Evolutionary conservation across 495 filamentous ascomycete species (phyloP).

Genomic region (Alectoria sarmentosa): DNA sequence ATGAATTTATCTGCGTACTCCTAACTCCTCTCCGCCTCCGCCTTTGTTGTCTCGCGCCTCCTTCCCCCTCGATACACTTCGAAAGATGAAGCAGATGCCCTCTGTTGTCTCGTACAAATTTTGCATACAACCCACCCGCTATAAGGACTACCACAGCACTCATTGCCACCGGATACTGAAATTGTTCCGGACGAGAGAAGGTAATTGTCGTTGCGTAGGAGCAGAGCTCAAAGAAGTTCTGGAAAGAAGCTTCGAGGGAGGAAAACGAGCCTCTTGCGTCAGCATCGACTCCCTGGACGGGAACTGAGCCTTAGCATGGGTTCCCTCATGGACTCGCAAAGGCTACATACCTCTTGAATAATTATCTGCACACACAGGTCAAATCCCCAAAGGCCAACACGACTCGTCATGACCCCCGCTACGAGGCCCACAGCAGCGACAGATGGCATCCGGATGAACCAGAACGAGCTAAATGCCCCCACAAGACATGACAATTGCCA

Average conservation of each 20-base stretch:
- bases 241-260: constrained; percentile 50
- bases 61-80: not conserved
- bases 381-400: constrained; percentile 61
- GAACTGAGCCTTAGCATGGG: not conserved
- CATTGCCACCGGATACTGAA: constrained; percentile 53
- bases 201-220: constrained; percentile 55
- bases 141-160: constrained; percentile 44
- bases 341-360: constrained; percentile 50
- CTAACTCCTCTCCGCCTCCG: not conserved
- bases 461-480: constrained; percentile 39
- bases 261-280: constrained; percentile 53
- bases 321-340: not conserved
- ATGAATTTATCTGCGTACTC: not conserved
- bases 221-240: constrained; percentile 60
- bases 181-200: constrained; percentile 50
- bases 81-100: constrained; percentile 40
- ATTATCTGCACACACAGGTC: constrained; percentile 59
- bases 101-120: constrained; percentile 48
- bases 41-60: not conserved
- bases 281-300: constrained; percentile 40
- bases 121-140: constrained; percentile 46
- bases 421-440: constrained; percentile 42
- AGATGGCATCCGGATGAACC: constrained; percentile 24
- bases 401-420: constrained; percentile 47
- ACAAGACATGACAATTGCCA: constrained; percentile 53